A percentile compares a stretch with the other conserved stretches of the same genome.
Evolutionary conservation across 2,329 filamentous ascomycete species (phyloP).

Genomic region (Colletotrichum costaricense): DNA sequence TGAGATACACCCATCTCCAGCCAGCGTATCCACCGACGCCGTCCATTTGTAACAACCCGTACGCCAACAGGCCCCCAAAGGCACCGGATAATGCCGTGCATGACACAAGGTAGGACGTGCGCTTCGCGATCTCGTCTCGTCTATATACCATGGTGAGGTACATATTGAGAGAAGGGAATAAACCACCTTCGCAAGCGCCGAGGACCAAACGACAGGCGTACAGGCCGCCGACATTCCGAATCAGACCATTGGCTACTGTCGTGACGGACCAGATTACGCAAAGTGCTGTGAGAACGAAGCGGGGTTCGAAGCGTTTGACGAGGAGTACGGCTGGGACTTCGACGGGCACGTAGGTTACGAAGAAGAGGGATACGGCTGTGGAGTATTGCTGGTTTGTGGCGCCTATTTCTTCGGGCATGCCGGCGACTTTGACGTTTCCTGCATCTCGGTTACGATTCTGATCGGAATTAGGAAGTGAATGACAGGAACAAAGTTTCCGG

Average conservation of each 20-base stretch:
- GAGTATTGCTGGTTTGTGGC: conserved; percentile 54
- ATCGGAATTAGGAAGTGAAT: too few relatives aligned
- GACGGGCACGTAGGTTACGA: conserved; percentile 61
- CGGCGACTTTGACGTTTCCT: conserved; percentile 59
- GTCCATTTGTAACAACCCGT: conserved; percentile 56
- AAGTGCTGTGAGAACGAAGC: conserved; percentile 42
- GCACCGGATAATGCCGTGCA: conserved; percentile 62
- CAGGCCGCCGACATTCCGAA: conserved; percentile 52
- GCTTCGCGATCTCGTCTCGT: conserved; percentile 39
- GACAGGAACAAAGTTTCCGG: too few relatives aligned
- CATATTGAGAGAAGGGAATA: conserved; percentile 59
- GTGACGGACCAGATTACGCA: conserved; percentile 58
- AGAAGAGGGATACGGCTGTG: conserved; percentile 55
- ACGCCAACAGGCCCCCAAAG: conserved; percentile 56
- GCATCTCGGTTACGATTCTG: too few relatives aligned
- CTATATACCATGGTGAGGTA: conserved; percentile 53
- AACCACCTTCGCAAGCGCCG: conserved; percentile 58
- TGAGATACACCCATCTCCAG: conserved; percentile 64
- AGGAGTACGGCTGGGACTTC: conserved; percentile 47
- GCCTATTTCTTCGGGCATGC: conserved; percentile 57
- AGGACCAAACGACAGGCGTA: conserved; percentile 58
- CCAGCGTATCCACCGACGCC: conserved; percentile 48
- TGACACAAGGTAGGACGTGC: conserved; percentile 55
- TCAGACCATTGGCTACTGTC: conserved; percentile 60
- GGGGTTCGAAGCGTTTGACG: conserved; percentile 46